Conservation (phyloP, 2,329 filamentous ascomycete genomes). For the Verticillium longisporum region DNA sequence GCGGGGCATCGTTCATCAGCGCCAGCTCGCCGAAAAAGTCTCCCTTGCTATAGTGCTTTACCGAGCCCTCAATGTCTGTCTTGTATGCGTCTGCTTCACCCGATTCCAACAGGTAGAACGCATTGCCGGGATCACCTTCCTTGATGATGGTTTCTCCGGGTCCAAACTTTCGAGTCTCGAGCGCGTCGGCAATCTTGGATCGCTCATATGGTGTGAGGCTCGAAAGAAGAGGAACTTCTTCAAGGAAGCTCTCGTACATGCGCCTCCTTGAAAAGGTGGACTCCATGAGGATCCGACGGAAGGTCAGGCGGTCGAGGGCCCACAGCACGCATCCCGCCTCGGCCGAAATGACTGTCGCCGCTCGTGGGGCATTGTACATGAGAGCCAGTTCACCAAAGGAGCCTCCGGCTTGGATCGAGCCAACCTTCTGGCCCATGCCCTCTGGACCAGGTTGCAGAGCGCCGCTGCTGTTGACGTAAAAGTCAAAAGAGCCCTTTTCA, state of each 20-base stretch:
- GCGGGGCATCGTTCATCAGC: conserved; percentile 84
- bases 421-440: conserved; percentile 78
- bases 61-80: conserved; percentile 58
- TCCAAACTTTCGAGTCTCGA: conserved; percentile 84
- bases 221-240: conserved; percentile 81
- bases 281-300: conserved; percentile 97
- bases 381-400: conserved; percentile 95
- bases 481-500: conserved; percentile 82
- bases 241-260: conserved; percentile 95
- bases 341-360: conserved; percentile 83
- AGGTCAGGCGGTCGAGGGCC: conserved; percentile 92
- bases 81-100: conserved; percentile 86
- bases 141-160: conserved; percentile 77
- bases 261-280: conserved; percentile 91
- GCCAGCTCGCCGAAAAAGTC: conserved; percentile 98
- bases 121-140: conserved; percentile 85
- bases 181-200: conserved; percentile 92
- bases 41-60: conserved; percentile 81
- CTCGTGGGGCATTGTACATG: conserved; percentile 97
- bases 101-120: conserved; percentile 84
- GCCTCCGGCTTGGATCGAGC: conserved; percentile 75
- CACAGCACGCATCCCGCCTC: conserved; percentile 76
- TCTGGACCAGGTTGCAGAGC: conserved; percentile 71
- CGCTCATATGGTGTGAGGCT: conserved; percentile 87
- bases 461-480: conserved; percentile 78